Evolutionary conservation across 2,329 filamentous ascomycete species (phyloP).

Genomic region (Metarhizium brunneum): DNA sequence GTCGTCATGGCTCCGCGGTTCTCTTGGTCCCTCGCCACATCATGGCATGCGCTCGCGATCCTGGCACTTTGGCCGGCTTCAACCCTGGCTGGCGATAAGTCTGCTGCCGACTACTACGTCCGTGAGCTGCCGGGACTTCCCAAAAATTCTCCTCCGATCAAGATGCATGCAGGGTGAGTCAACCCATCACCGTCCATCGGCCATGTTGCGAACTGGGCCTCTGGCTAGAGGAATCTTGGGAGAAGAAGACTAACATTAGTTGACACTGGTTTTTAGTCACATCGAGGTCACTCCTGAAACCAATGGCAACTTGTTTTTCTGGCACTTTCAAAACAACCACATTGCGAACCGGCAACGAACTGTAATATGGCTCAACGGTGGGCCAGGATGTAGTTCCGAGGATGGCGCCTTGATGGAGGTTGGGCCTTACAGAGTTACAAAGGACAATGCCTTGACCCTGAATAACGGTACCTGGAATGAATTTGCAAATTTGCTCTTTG

Average conservation of each 20-base stretch:
- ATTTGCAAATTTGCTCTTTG: slow-evolving; percentile 92
- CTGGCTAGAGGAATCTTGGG: not conserved
- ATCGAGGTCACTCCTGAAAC: slow-evolving; percentile 78
- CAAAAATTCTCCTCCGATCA: slow-evolving; percentile 59
- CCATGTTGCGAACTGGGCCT: slow-evolving; percentile 6
- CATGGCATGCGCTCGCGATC: slow-evolving; percentile 17
- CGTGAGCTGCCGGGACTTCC: slow-evolving; percentile 77
- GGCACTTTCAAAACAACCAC: slow-evolving; percentile 93
- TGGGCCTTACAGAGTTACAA: slow-evolving; percentile 79
- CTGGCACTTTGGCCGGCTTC: slow-evolving; percentile 34
- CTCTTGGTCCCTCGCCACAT: not conserved
- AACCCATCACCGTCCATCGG: not conserved
- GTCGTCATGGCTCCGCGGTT: slow-evolving; percentile 4
- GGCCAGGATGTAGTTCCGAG: slow-evolving; percentile 93
- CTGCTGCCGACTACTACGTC: slow-evolving; percentile 77
- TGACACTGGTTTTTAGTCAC: slow-evolving; percentile 49
- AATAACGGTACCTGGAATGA: slow-evolving; percentile 98
- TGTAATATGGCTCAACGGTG: slow-evolving; percentile 94
- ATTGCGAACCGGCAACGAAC: slow-evolving; percentile 87
- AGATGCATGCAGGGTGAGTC: slow-evolving; percentile 96
- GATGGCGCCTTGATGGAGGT: slow-evolving; percentile 95
- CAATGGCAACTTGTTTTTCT: slow-evolving; percentile 96
- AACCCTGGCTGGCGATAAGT: slow-evolving; percentile 18
- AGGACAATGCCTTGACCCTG: slow-evolving; percentile 60
- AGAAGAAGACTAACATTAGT: not conserved